phyloP scores from a whole-genome alignment of 1,284 basidiomycete species.

The Xerocomus nothofagi region DNA sequence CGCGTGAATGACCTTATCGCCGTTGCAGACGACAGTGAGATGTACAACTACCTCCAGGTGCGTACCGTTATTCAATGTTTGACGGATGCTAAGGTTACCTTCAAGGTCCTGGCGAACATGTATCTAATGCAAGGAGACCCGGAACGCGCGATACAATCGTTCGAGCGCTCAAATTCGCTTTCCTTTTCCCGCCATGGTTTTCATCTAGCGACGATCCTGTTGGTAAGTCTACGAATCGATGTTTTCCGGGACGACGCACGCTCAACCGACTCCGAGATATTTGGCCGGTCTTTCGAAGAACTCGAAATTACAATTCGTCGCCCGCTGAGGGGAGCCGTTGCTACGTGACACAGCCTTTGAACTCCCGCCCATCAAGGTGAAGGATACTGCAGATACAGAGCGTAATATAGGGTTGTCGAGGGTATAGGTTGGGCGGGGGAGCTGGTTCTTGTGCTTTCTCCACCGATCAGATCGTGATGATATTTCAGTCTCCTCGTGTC shows the following conservation, averaged over 20 bases:
- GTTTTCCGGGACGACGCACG: too few species aligned
- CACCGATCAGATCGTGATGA: too few species aligned
- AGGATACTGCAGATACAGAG: background rate
- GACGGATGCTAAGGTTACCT: background rate
- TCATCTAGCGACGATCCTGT: constrained; percentile 11
- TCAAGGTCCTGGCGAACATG: constrained; percentile 11
- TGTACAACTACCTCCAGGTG: constrained; percentile 6
- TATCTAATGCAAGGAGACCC: constrained; percentile 12
- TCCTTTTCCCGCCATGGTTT: background rate
- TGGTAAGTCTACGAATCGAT: background rate
- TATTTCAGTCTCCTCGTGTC: too few species aligned
- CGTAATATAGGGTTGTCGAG: too few species aligned
- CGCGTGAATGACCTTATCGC: constrained; percentile 10
- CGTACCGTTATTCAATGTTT: background rate
- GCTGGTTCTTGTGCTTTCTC: too few species aligned
- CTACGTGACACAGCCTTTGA: background rate
- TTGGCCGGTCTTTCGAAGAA: constrained; percentile 12
- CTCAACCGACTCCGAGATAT: constrained; percentile 3
- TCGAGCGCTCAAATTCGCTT: background rate
- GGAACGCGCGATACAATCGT: constrained; percentile 1
- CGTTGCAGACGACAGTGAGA: constrained; percentile 1
- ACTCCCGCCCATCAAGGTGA: background rate
- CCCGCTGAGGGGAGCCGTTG: background rate
- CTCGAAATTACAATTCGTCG: constrained; percentile 4
- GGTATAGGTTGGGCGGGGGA: too few species aligned